phyloP scores from a whole-genome alignment of 306 rosid species.

The Cicer yamashitae region DNA sequence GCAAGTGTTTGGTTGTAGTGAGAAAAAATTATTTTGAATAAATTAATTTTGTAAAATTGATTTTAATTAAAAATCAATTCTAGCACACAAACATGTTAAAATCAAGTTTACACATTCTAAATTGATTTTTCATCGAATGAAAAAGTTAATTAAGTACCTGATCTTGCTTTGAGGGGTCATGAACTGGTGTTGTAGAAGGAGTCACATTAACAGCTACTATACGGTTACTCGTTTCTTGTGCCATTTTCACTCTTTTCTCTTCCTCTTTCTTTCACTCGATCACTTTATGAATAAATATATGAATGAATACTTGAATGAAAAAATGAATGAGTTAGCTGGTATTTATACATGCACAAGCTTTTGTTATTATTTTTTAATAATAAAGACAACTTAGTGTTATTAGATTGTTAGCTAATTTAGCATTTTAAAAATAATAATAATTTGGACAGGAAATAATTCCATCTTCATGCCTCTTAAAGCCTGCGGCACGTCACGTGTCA shows the following conservation, averaged over 20 bases:
- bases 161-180: conserved; percentile 16
- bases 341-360: neutral
- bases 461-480: conserved; percentile 35
- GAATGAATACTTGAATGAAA: too few relatives aligned
- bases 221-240: conserved; percentile 33
- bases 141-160: conserved; percentile 45
- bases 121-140: too few relatives aligned
- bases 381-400: conserved; percentile 3
- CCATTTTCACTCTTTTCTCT: conserved; percentile 33
- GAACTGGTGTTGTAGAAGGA: conserved; percentile 14
- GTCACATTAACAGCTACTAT: conserved; percentile 48
- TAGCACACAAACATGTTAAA: too few relatives aligned
- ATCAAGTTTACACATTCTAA: too few relatives aligned
- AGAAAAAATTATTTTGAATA: too few relatives aligned
- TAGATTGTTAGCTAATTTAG: neutral
- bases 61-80: too few relatives aligned
- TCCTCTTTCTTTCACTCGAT: neutral
- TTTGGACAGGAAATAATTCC: conserved; percentile 21
- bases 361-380: neutral
- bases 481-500: neutral
- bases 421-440: neutral
- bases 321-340: neutral
- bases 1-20: too few relatives aligned
- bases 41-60: too few relatives aligned
- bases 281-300: neutral